Percentiles rank a stretch among this genome's conserved stretches.
These are phyloP conservation scores for Diaporthe sp. DNA, from an alignment of 2,329 filamentous ascomycete species.

Conservation along the genomic window DNA sequence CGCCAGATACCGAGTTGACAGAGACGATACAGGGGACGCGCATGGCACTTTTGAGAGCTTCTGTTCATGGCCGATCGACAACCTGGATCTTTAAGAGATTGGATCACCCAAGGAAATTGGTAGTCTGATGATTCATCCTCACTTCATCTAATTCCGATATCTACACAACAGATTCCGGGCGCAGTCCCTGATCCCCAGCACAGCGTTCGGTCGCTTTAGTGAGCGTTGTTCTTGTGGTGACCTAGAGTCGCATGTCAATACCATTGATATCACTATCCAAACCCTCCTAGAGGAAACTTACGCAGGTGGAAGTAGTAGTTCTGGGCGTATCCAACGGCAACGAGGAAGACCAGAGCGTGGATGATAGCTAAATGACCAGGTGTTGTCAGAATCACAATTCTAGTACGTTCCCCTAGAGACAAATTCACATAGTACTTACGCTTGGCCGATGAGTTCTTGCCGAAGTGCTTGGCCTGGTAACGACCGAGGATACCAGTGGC, in stretches of 20 bases:
- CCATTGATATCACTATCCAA: background rate
- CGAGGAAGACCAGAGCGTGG: constrained; percentile 84
- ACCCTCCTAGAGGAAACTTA: constrained; percentile 65
- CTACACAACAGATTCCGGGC: constrained; percentile 34
- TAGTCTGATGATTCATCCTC: constrained; percentile 28
- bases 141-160: constrained; percentile 40
- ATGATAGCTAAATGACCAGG: constrained; percentile 77
- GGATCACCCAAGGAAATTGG: constrained; percentile 31
- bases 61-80: background rate
- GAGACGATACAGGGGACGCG: background rate
- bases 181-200: constrained; percentile 37
- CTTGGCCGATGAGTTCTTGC: constrained; percentile 89
- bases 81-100: background rate
- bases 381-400: constrained; percentile 27
- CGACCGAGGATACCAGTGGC: constrained; percentile 85
- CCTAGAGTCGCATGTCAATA: constrained; percentile 65
- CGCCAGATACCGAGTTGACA: background rate
- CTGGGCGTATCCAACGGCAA: constrained; percentile 91
- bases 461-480: constrained; percentile 95
- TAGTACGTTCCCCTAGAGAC: background rate
- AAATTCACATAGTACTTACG: constrained; percentile 74
- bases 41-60: background rate
- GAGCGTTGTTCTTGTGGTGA: constrained; percentile 99
- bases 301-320: constrained; percentile 99
- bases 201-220: constrained; percentile 70